Base-by-base conservation (phyloP, 306 rosid genomes). In the Styphnolobium japonicum region DNA sequence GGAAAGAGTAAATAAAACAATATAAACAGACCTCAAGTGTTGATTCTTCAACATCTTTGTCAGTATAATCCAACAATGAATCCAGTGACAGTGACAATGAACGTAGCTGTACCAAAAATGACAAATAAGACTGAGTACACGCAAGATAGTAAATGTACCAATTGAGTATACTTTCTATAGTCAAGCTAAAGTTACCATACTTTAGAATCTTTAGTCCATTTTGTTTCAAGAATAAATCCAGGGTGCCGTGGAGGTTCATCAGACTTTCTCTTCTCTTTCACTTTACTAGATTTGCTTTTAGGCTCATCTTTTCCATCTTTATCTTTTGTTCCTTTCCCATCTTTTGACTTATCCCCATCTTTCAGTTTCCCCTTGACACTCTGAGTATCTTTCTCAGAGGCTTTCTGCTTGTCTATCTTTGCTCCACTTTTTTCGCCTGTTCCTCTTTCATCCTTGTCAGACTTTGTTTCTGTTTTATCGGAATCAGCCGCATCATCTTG, bases 161-260 rank as follows among this genome's bases (percentile, higher is more conserved):
- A 18, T 15, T 16, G 43, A 12, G 66, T 14, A 61, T 11, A 61
- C 10, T 65, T 72, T 62, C 31, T 34, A 52, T 8, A 55, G 46
- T 67, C 52, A 70, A 33, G 79, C 69, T 62, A 53, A 34, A 72
- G 84, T 62, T 43, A 82, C 45, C 88, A 53, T 93, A 95, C 99
- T 80, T 93, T 96, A 56, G 91, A 90, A 73, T 89, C 98, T 83
- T 88, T 91, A 79, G 87, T 76, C 61, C 77, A 53, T 78, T 86
- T 93, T 4, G 99, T 85, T 80, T 85, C 91, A 75, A 96, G 82
- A 83, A 96, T 87, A 45, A 91, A 88, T 68, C 99, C 99, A 33
- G 98, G 89, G 88, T 92, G 97, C 48, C 98, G 93, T 75, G 98
- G 99, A 87, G 91, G 91, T 82, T 96, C 99, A 77, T 92, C 99